These are phyloP conservation scores for Setomelanomma holmii DNA, from an alignment of 2,329 filamentous ascomycete species.

Conservation along the genomic window DNA sequence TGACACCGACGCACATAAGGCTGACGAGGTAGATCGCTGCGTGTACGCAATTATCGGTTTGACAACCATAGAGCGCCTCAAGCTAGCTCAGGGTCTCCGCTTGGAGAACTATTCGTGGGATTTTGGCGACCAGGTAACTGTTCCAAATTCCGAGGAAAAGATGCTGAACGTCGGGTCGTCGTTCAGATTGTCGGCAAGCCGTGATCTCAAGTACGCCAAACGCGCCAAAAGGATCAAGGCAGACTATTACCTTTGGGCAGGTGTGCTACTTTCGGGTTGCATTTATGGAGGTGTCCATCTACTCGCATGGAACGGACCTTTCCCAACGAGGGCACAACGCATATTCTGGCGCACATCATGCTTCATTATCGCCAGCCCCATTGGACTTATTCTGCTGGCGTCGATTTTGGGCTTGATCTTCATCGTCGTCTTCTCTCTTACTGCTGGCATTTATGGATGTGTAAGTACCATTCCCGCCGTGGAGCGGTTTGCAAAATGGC, in stretches of 20 bases:
- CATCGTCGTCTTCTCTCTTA: not conserved
- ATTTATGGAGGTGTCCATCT: slow-evolving; percentile 27
- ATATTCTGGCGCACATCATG: slow-evolving; percentile 22
- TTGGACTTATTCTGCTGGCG: no score
- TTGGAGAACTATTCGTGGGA: not conserved
- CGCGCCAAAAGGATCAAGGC: not conserved
- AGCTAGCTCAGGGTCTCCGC: not conserved
- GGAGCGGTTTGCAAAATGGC: no score
- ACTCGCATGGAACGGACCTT: slow-evolving; percentile 31
- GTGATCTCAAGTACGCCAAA: not conserved
- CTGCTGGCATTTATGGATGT: not conserved
- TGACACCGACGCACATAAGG: not conserved
- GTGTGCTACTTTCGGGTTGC: slow-evolving; percentile 2
- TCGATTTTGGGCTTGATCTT: not conserved
- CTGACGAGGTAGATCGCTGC: not conserved
- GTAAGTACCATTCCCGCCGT: no score
- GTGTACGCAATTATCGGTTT: not conserved
- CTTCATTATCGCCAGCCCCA: not conserved
- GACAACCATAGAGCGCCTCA: not conserved
- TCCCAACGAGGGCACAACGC: slow-evolving; percentile 7
- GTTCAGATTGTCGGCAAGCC: not conserved
- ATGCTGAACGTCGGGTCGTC: not conserved
- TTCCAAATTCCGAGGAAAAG: not conserved
- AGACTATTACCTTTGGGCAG: not conserved
- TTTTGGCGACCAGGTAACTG: not conserved